A percentile compares a stretch with the other conserved stretches of the same genome.
These are phyloP conservation scores for Huiozyma sinensis DNA, from an alignment of 805 yeast species.

Conservation along the genomic window DNA sequence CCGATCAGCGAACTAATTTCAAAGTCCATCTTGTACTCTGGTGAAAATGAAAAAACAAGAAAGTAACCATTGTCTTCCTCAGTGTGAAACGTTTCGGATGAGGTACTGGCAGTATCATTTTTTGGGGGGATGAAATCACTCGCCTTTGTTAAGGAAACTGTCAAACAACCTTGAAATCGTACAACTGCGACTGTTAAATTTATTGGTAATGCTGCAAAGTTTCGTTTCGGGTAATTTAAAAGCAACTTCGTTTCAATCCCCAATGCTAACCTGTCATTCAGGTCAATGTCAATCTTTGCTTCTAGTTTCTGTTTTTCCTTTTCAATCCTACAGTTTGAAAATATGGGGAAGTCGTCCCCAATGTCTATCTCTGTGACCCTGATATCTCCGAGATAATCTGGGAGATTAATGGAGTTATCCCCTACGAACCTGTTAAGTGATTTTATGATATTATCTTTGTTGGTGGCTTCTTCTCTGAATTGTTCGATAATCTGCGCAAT, in stretches of 20 bases:
- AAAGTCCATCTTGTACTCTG: constrained; percentile 84
- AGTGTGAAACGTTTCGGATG: constrained; percentile 2
- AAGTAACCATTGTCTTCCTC: constrained; percentile 44
- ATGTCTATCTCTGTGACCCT: constrained; percentile 76
- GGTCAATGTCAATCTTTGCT: constrained; percentile 84
- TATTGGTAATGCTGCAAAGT: constrained; percentile 81
- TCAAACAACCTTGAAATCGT: constrained; percentile 80
- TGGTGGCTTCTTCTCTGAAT: constrained; percentile 77
- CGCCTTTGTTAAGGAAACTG: constrained; percentile 51
- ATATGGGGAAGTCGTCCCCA: constrained; percentile 91
- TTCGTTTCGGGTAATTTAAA: constrained; percentile 71
- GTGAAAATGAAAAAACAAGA: constrained; percentile 79
- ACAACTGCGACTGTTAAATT: constrained; percentile 78
- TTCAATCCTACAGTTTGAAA: constrained; percentile 80
- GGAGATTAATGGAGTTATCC: constrained; percentile 36
- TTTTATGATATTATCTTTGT: constrained; percentile 74
- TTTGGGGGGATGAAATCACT: constrained; percentile 20
- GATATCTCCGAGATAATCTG: constrained; percentile 72
- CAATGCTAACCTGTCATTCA: constrained; percentile 74
- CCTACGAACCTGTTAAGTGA: constrained; percentile 58
- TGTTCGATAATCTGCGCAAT: constrained; percentile 86
- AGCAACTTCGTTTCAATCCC: constrained; percentile 75
- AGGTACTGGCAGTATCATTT: constrained; percentile 6
- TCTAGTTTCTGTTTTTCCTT: constrained; percentile 46
- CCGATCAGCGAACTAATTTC: constrained; percentile 85